Evolutionary conservation across 1,284 basidiomycete genomes (phyloP).

Genomic region (Microbotryum silenes-acaulis): DNA sequence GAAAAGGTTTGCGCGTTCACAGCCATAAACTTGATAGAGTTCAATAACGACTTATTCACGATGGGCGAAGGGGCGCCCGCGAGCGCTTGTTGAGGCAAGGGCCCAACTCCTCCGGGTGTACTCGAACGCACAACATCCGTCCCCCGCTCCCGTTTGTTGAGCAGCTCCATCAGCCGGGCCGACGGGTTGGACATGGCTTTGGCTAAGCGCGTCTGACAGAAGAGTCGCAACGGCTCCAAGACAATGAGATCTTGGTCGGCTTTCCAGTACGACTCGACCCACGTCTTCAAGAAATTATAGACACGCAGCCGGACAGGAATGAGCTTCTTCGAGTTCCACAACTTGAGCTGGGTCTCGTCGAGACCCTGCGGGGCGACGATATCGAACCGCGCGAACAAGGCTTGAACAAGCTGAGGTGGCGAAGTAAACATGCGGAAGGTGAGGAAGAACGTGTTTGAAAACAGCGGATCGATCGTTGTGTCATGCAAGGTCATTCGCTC

Average conservation of each 20-base stretch:
- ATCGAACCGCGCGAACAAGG: constrained; percentile 74
- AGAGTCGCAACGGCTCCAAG: constrained; percentile 54
- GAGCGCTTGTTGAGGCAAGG: constrained; percentile 27
- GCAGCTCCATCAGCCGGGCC: constrained; percentile 64
- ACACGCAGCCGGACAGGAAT: constrained; percentile 81
- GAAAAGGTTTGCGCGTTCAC: constrained; percentile 42
- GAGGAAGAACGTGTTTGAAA: constrained; percentile 83
- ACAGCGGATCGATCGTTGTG: constrained; percentile 66
- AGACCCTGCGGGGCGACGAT: constrained; percentile 45
- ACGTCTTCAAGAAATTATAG: constrained; percentile 83
- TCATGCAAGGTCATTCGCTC: constrained; percentile 97
- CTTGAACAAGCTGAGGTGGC: constrained; percentile 64
- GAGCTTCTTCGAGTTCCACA: constrained; percentile 79
- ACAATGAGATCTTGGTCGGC: constrained; percentile 44
- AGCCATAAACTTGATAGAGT: constrained; percentile 44
- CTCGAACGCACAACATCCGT: constrained; percentile 11
- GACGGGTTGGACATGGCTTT: constrained; percentile 58
- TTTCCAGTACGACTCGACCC: constrained; percentile 88
- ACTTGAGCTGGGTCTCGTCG: constrained; percentile 49
- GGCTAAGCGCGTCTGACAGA: constrained; percentile 56
- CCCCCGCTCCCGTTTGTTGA: constrained; percentile 44
- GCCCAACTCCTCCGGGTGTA: constrained; percentile 5
- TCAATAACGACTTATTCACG: constrained; percentile 71
- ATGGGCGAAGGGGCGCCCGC: constrained; percentile 51
- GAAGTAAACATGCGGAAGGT: constrained; percentile 91